Conservation (phyloP, 75 land plant genomes). For the Gnetum montanum region DNA sequence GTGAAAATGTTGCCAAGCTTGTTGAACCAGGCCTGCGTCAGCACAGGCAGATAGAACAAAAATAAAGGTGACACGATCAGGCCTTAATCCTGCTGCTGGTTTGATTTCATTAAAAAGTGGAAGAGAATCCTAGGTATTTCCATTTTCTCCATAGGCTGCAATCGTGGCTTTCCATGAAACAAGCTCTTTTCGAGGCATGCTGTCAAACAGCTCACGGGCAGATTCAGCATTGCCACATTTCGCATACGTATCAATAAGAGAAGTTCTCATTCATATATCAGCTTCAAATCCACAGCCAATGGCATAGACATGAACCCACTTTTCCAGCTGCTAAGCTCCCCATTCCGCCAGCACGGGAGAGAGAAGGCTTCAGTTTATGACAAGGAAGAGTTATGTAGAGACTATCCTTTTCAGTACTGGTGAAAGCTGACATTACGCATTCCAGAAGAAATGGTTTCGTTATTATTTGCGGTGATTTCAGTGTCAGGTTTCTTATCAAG, state of each 20-base stretch:
- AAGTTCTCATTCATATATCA: constrained; percentile 17
- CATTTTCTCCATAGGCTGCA: constrained; percentile 14
- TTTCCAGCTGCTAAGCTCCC: constrained; percentile 20
- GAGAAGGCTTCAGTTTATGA: too few species aligned
- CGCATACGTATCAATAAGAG: constrained; percentile 26
- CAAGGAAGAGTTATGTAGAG: too few species aligned
- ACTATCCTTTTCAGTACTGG: too few species aligned
- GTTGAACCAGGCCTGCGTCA: constrained; percentile 2
- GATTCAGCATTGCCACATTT: constrained; percentile 19
- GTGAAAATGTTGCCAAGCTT: constrained; percentile 28
- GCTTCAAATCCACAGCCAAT: constrained; percentile 9
- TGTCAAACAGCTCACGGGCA: constrained; percentile 32
- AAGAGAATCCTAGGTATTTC: constrained; percentile 25
- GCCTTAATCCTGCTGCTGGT: background rate
- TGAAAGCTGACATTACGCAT: too few species aligned
- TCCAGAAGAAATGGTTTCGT: too few species aligned
- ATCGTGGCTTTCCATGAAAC: background rate
- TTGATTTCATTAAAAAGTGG: constrained; percentile 29
- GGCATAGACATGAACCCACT: constrained; percentile 18
- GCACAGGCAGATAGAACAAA: constrained; percentile 2
- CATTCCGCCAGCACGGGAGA: too few species aligned
- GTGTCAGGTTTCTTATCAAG: too few species aligned
- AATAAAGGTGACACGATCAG: constrained; percentile 1
- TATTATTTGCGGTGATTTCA: too few species aligned
- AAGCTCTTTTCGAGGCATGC: constrained; percentile 9